A percentile compares a stretch with the other conserved stretches of the same genome.
Conservation (phyloP, 768 basidiomycete species). For the Boletellus emodensis region DNA sequence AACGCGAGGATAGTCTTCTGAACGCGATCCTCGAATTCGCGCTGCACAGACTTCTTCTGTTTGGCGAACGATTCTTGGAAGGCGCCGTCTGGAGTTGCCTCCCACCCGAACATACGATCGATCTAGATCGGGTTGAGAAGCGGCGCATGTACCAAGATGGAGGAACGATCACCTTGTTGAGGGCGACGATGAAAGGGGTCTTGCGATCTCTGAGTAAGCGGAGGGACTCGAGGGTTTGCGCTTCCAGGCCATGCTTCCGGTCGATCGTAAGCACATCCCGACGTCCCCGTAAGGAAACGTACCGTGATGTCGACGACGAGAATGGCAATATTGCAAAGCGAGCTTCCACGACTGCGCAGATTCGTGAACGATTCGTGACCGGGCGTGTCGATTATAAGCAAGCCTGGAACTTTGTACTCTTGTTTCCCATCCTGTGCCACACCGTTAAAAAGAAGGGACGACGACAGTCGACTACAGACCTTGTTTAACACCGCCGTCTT, state of each 20-base stretch:
- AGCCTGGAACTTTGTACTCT: constrained; percentile 96
- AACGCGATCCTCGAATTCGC: constrained; percentile 89
- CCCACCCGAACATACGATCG: constrained; percentile 97
- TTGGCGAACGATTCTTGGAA: constrained; percentile 88
- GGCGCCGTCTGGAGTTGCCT: constrained; percentile 83
- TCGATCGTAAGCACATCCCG: constrained; percentile 4
- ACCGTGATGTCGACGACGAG: constrained; percentile 99
- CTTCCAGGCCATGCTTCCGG: constrained; percentile 87
- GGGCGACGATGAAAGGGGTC: constrained; percentile 97
- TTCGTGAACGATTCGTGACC: constrained; percentile 99
- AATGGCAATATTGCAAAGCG: constrained; percentile 97
- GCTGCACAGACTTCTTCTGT: constrained; percentile 73
- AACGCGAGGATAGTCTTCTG: constrained; percentile 86
- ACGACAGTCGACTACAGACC: constrained; percentile 35
- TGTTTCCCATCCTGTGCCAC: constrained; percentile 60
- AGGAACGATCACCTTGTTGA: constrained; percentile 72
- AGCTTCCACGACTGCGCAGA: constrained; percentile 90
- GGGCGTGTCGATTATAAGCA: constrained; percentile 95
- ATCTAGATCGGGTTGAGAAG: constrained; percentile 52
- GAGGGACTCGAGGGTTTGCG: constrained; percentile 95
- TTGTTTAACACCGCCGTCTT: constrained; percentile 95
- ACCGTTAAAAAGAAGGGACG: constrained; percentile 7
- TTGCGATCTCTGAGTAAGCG: constrained; percentile 87
- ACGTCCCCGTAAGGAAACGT: constrained; percentile 16
- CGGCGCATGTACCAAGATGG: constrained; percentile 1